phyloP scores from a whole-genome alignment of 495 filamentous ascomycete species.

The Daldinia vernicosa region DNA sequence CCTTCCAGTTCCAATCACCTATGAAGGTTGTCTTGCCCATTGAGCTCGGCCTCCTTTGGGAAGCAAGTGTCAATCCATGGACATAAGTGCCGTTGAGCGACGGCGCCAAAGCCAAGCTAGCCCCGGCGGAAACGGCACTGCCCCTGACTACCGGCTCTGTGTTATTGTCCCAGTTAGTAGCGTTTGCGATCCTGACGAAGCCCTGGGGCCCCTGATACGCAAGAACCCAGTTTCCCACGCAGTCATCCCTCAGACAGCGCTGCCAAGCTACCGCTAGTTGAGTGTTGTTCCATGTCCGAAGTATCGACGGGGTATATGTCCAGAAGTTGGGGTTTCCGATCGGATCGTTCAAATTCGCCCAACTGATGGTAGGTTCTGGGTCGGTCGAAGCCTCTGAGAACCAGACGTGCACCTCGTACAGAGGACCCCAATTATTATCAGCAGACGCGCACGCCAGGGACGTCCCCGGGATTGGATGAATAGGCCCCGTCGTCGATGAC shows the following conservation, averaged over 20 bases:
- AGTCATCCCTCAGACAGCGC: constrained; percentile 20
- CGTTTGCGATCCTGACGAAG: constrained; percentile 25
- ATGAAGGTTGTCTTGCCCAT: constrained; percentile 27
- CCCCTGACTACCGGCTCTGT: constrained; percentile 9
- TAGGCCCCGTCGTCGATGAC: constrained; percentile 23
- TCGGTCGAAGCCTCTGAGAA: constrained; percentile 19
- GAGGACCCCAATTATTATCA: background rate
- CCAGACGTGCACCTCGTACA: constrained; percentile 29
- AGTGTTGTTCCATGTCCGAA: constrained; percentile 25
- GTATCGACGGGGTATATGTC: constrained; percentile 8
- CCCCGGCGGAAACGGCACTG: constrained; percentile 19
- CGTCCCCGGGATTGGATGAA: constrained; percentile 26
- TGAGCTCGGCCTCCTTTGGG: constrained; percentile 25
- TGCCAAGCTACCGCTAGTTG: constrained; percentile 30
- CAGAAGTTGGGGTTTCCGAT: constrained; percentile 22
- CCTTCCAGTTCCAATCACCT: constrained; percentile 27
- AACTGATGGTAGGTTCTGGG: constrained; percentile 11
- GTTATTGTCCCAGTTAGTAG: constrained; percentile 25
- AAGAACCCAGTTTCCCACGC: constrained; percentile 16
- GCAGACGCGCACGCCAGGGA: constrained; percentile 25
- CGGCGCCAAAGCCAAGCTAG: constrained; percentile 28
- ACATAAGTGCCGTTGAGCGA: constrained; percentile 12
- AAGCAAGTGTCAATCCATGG: constrained; percentile 30
- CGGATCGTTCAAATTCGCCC: constrained; percentile 24
- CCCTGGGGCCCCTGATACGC: constrained; percentile 30